Evolutionary conservation across 306 rosid genomes (phyloP), one percentile per base, ranked within the genome.

Genomic region (Rosa rugosa): DNA sequence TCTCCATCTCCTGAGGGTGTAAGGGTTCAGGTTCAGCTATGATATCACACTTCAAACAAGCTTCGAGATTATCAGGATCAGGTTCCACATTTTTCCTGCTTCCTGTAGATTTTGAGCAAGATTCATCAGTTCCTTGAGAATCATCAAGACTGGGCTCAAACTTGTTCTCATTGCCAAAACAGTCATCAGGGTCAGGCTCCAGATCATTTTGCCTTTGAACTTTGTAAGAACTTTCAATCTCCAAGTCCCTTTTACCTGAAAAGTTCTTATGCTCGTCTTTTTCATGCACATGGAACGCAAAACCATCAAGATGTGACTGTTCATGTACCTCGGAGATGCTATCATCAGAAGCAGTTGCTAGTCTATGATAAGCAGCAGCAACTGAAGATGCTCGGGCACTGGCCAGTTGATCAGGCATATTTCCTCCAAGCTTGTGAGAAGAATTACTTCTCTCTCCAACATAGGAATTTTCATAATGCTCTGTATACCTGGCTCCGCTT

Each of bases 361-460:
- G 69, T 80, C 98, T 89, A 67, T 74, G 80, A 82, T 86, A 86
- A 75, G 98, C 99, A 87, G 99, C 97, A 76, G 84, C 85, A 75
- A 95, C 84, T 57, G 99, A 91, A 66, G 97, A 83, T 79, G 88
- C 86, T 18, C 94, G 93, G 45, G 94, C 96, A 83, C 72, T 86
- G 62, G 53, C 69, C 53, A 88, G 83, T 85, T 76, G 88, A 83
- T 84, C 86, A 16, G 80, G 75, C 50, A 73, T 62, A 82, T 76
- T 84, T 77, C 98, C 98, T 80, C 99, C 98, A 84, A 95, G 93
- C 83, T 91, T 95, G 78, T 86, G 92, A 46, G 94, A 72, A 66
- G 87, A 71, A 76, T 71, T 77, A 67, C 77, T 69, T 62, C 49
- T 70, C 18, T 90, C 91, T 59, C 81, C 81, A 36, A 66, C 59